Base-by-base conservation (phyloP, 352 stramenopile genomes). In the Plasmopara muralis region DNA sequence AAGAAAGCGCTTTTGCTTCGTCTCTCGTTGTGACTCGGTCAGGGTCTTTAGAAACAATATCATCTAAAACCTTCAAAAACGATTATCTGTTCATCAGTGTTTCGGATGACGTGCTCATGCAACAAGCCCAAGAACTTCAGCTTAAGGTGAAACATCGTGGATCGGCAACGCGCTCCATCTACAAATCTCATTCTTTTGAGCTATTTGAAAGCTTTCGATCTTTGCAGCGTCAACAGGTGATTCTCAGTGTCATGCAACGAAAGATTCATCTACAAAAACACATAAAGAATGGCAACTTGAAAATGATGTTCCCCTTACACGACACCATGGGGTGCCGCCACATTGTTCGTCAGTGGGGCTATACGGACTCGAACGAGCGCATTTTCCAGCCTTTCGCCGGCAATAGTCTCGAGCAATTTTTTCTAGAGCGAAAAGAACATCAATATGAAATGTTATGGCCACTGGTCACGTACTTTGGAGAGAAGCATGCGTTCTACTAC, bases 391-490 rank as follows among this genome's bases (percentile, higher is more conserved):
- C 20, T 25, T 25, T 25, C 3, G 20, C 20, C 20, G 20, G 20
- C 20, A 25, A 25, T 25, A 25, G 58, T 20, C 28, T 88, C 2
- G 44, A 48, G n/a, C 71, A 91, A 44, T 86, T 88, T 51, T 47
- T 88, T 14, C 56, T 73, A 12, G 81, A 91, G 44, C 50, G 66
- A 13, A 80, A 77, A 38, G 64, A 57, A 5, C 75, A 87, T 43
- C 71, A 74, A 47, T 91, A 91, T 60, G 78, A 89, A 43, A 85
- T 88, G 69, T 46, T 91, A 15, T 91, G 81, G 81, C 76, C 81
- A 12, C 35, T 91, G 20, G 64, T 87, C 5, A 88, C 73, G 45
- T 92, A 92, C 47, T 89, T 92, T 44, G 81, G 81, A 20, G 78
- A 89, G 53, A 92, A 92, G 43, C 74, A 85, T 51, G 72, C 81